phyloP scores from a whole-genome alignment of 148 eudicot genomes.

The Cornus kousa region DNA sequence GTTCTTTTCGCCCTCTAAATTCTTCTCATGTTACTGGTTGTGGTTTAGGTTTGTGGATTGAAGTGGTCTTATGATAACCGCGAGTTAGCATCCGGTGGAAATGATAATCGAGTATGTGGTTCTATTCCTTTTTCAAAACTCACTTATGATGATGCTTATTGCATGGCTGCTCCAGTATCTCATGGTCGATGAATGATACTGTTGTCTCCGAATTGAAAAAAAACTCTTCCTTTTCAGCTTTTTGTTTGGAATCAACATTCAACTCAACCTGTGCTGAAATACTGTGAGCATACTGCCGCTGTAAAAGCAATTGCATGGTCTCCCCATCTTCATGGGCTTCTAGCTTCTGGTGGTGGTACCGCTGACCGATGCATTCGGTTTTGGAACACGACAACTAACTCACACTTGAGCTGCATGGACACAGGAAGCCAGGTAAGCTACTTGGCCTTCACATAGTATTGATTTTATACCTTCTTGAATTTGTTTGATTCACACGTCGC shows the following conservation, averaged over 20 bases:
- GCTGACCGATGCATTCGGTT: slow-evolving; percentile 92
- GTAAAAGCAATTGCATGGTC: slow-evolving; percentile 99
- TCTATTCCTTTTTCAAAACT: background rate
- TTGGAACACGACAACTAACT: slow-evolving; percentile 87
- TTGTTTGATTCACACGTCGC: background rate
- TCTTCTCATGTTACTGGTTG: slow-evolving; percentile 6
- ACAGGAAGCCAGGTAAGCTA: slow-evolving; percentile 86
- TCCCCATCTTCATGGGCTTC: slow-evolving; percentile 87
- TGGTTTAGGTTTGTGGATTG: slow-evolving; percentile 79
- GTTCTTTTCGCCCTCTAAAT: background rate
- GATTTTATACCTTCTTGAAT: background rate
- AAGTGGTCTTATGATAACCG: slow-evolving; percentile 94
- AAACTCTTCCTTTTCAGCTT: slow-evolving; percentile 43
- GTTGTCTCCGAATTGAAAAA: background rate
- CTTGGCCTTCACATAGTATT: background rate
- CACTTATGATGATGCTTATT: slow-evolving; percentile 6
- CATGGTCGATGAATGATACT: background rate
- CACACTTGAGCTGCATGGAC: slow-evolving; percentile 81
- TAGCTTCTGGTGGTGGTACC: slow-evolving; percentile 98
- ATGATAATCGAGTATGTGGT: slow-evolving; percentile 75
- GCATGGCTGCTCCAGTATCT: background rate
- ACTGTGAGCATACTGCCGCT: slow-evolving; percentile 86
- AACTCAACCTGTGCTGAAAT: slow-evolving; percentile 73
- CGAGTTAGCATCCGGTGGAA: slow-evolving; percentile 93
- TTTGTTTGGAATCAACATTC: slow-evolving; percentile 89